Conservation (phyloP, 495 filamentous ascomycete species). For the Bacidia rubella region DNA sequence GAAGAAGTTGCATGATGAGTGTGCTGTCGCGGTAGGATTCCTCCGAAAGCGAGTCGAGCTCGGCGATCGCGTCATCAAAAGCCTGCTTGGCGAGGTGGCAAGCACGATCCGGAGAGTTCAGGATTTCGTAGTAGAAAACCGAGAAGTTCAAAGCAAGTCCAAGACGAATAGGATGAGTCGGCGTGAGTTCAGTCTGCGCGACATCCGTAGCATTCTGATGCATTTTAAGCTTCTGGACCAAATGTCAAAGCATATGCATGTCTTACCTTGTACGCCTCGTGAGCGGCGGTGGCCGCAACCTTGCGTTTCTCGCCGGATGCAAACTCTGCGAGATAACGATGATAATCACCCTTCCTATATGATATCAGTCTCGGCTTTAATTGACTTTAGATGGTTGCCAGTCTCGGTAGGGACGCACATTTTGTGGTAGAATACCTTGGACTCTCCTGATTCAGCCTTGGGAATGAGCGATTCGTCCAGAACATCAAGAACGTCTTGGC, state of each 20-base stretch:
- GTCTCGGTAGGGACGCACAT: slow-evolving; percentile 51
- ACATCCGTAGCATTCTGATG: slow-evolving; percentile 90
- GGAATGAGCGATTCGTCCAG: slow-evolving; percentile 92
- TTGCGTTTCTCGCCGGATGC: slow-evolving; percentile 98
- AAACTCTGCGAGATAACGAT: slow-evolving; percentile 98
- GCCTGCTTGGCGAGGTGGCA: slow-evolving; percentile 99
- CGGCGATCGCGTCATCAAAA: slow-evolving; percentile 97
- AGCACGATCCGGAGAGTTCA: slow-evolving; percentile 96
- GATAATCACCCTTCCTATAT: slow-evolving; percentile 97
- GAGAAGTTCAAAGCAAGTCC: slow-evolving; percentile 99
- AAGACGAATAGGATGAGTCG: slow-evolving; percentile 96
- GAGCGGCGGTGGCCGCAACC: slow-evolving; percentile 85
- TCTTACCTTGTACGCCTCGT: slow-evolving; percentile 96
- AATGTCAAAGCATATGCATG: not conserved
- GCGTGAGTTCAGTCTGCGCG: slow-evolving; percentile 90
- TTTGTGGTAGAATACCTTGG: slow-evolving; percentile 99
- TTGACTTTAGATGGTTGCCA: not conserved
- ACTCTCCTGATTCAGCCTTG: slow-evolving; percentile 95
- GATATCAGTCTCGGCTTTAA: slow-evolving; percentile 2
- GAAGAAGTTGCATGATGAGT: slow-evolving; percentile 99
- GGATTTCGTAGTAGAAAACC: slow-evolving; percentile 99
- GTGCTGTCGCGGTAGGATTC: slow-evolving; percentile 99
- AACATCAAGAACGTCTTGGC: slow-evolving; percentile 95
- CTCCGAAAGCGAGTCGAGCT: slow-evolving; percentile 96
- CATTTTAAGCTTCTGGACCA: slow-evolving; percentile 1